phyloP scores from a whole-genome alignment of 345 rosid species.

The Nasturtium officinale region DNA sequence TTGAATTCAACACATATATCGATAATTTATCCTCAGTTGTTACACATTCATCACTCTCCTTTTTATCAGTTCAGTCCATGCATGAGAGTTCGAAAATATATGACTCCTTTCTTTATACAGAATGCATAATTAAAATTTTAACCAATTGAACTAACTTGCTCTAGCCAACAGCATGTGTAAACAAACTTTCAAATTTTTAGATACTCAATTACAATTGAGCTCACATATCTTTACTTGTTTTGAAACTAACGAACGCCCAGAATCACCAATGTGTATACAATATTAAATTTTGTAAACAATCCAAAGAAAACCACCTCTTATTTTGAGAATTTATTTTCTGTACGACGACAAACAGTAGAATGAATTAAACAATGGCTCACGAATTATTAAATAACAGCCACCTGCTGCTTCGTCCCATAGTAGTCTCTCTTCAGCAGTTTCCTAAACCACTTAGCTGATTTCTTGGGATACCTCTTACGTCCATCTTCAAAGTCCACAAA shows the following conservation, averaged over 20 bases:
- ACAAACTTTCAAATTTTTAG: neutral
- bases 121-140: neutral
- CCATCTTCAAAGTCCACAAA: conserved; percentile 46
- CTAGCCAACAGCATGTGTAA: neutral
- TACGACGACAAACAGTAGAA: neutral
- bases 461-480: conserved; percentile 45
- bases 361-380: neutral
- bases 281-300: neutral
- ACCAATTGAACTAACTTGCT: neutral
- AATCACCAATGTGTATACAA: neutral
- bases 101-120: neutral
- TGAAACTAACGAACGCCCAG: neutral
- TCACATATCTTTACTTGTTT: neutral
- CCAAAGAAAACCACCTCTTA: neutral
- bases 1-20: neutral
- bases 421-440: conserved; percentile 28
- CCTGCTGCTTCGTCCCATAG: conserved; percentile 2
- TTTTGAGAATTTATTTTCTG: neutral
- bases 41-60: neutral
- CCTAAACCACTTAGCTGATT: conserved; percentile 45
- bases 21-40: neutral
- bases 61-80: neutral
- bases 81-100: neutral
- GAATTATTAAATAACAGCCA: conserved; percentile 33
- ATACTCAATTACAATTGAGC: neutral